phyloP scores from a whole-genome alignment of 2,329 filamentous ascomycete species.

The Ophiostoma pallidulum region DNA sequence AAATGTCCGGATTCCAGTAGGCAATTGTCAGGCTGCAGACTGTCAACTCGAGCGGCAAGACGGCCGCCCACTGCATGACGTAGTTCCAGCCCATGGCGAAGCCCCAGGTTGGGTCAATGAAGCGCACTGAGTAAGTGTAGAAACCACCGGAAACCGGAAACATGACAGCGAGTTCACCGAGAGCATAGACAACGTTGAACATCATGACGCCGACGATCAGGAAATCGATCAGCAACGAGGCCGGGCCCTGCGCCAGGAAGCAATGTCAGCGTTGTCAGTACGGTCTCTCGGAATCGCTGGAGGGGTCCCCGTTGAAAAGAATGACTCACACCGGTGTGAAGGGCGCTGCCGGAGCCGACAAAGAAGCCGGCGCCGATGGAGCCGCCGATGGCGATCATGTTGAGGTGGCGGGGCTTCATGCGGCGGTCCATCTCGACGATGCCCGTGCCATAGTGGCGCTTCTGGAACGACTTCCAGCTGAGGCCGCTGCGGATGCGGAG shows the following conservation, averaged over 20 bases:
- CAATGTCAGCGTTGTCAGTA: too few relatives aligned
- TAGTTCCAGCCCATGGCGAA: constrained; percentile 44
- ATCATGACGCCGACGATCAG: constrained; percentile 50
- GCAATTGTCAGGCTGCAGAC: constrained; percentile 38
- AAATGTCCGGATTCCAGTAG: constrained; percentile 39
- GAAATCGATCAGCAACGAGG: constrained; percentile 38
- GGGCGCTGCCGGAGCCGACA: constrained; percentile 45
- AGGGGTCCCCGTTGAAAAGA: background rate
- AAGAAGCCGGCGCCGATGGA: constrained; percentile 55
- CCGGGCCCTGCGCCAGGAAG: constrained; percentile 31
- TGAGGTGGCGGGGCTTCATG: constrained; percentile 18
- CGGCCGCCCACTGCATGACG: constrained; percentile 38
- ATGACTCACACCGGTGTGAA: constrained; percentile 34
- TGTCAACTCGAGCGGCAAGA: constrained; percentile 39
- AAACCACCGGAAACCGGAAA: constrained; percentile 50
- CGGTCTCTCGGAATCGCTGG: too few relatives aligned
- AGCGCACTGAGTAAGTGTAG: constrained; percentile 46
- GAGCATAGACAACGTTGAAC: constrained; percentile 52
- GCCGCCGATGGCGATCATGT: constrained; percentile 28
- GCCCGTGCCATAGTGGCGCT: constrained; percentile 27
- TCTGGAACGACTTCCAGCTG: constrained; percentile 32
- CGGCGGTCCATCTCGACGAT: constrained; percentile 30
- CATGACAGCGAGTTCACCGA: constrained; percentile 47
- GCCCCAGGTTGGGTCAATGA: constrained; percentile 49
- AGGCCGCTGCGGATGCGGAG: constrained; percentile 32